Conservation (phyloP, 305 asterid genomes). For the Fraxinus paxiana region DNA sequence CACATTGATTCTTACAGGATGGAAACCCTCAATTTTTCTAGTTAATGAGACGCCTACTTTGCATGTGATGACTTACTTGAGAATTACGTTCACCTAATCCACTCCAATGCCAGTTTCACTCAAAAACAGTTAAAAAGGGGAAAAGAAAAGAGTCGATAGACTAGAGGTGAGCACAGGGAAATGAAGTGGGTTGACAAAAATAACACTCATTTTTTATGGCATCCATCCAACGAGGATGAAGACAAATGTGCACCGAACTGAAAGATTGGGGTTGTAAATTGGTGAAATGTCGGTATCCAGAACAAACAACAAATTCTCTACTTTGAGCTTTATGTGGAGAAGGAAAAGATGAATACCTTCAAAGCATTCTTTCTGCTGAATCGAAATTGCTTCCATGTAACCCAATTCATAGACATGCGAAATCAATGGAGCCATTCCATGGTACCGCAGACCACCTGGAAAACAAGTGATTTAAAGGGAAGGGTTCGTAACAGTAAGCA, state of each 20-base stretch:
- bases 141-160: background rate
- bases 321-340: background rate
- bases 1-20: background rate
- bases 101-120: background rate
- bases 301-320: background rate
- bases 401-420: slow-evolving; percentile 83
- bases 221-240: background rate
- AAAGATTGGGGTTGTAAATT: background rate
- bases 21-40: background rate
- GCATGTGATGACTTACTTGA: background rate
- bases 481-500: background rate
- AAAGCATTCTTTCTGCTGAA: slow-evolving; percentile 90
- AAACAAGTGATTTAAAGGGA: background rate
- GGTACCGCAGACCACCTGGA: slow-evolving; percentile 87
- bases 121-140: background rate
- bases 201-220: background rate
- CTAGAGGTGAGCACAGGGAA: background rate
- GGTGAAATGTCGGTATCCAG: background rate
- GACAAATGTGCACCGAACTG: background rate
- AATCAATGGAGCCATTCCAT: slow-evolving; percentile 92
- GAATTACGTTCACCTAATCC: background rate
- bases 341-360: slow-evolving; percentile 40
- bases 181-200: background rate
- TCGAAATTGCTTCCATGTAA: slow-evolving; percentile 64
- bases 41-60: background rate